Conservation (phyloP, 2,329 filamentous ascomycete genomes). For the Penicillium hordei region DNA sequence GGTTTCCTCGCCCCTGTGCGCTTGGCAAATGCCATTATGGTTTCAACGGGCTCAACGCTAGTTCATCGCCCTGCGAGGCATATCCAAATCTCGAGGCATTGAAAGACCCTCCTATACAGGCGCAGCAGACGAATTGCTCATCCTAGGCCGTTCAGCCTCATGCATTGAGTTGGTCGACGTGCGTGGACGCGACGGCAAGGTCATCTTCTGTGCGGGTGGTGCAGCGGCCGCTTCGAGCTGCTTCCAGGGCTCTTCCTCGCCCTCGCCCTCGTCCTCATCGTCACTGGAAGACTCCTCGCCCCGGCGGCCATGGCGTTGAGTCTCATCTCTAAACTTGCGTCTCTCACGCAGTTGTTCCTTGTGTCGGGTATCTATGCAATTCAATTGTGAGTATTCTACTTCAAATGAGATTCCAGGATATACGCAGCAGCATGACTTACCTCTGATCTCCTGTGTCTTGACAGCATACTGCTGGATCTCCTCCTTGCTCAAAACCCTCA, state of each 20-base stretch:
- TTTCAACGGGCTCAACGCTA: background rate
- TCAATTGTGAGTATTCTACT: conserved; percentile 15
- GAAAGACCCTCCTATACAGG: conserved; percentile 8
- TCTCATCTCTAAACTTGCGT: conserved; percentile 46
- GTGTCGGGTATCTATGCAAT: conserved; percentile 35
- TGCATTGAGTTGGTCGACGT: conserved; percentile 14
- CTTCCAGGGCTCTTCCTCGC: conserved; percentile 29
- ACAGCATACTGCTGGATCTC: conserved; percentile 86
- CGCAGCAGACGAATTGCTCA: conserved; percentile 7
- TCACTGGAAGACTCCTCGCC: conserved; percentile 36
- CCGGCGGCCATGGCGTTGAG: conserved; percentile 37
- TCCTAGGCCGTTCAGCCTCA: conserved; percentile 9
- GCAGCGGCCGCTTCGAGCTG: conserved; percentile 34
- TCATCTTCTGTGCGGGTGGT: conserved; percentile 14
- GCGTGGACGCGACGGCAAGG: conserved; percentile 21
- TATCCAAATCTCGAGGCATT: background rate
- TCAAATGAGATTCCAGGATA: background rate
- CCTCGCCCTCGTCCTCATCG: conserved; percentile 37
- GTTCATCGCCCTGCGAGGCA: background rate
- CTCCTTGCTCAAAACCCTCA: conserved; percentile 81
- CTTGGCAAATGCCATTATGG: background rate
- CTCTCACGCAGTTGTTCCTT: conserved; percentile 38
- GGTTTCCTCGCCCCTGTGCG: background rate
- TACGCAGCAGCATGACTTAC: conserved; percentile 48
- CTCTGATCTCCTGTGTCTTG: conserved; percentile 77